Percentiles rank a stretch among this genome's conserved stretches.
Conservation (phyloP, 306 rosid species). For the Abrus pulchellus region DNA sequence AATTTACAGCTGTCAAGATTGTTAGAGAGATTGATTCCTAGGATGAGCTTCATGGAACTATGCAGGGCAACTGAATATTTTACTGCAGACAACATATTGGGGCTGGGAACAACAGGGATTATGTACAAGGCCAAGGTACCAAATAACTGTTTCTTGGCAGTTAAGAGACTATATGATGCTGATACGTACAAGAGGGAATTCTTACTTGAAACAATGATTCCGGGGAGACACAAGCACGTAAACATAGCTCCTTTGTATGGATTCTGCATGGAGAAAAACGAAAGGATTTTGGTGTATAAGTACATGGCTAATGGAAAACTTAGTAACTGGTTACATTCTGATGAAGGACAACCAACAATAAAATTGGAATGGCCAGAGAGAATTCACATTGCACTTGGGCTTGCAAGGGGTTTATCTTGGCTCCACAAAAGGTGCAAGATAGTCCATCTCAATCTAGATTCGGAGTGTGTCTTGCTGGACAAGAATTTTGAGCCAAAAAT, state of each 20-base stretch:
- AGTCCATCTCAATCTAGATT: conserved; percentile 45
- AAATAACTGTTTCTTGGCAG: conserved; percentile 39
- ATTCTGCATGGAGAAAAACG: conserved; percentile 47
- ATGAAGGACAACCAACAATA: background rate
- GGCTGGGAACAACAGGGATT: conserved; percentile 54
- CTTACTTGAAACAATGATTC: conserved; percentile 43
- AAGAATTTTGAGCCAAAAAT: conserved; percentile 53
- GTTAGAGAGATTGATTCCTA: conserved; percentile 45
- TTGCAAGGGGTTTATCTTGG: conserved; percentile 57
- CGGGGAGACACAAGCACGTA: conserved; percentile 44
- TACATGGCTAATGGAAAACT: conserved; percentile 54
- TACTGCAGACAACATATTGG: conserved; percentile 40
- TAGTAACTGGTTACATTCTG: conserved; percentile 44
- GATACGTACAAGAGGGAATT: conserved; percentile 39
- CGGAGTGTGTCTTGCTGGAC: conserved; percentile 52
- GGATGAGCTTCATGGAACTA: conserved; percentile 45
- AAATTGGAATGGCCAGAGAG: conserved; percentile 42
- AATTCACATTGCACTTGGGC: conserved; percentile 55
- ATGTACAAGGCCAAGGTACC: conserved; percentile 51
- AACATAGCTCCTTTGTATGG: conserved; percentile 41
- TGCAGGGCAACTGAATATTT: conserved; percentile 52
- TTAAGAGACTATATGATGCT: conserved; percentile 49
- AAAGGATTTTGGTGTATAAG: conserved; percentile 46
- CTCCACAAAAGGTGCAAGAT: conserved; percentile 44
- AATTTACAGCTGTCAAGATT: conserved; percentile 38